Conservation (phyloP, 495 filamentous ascomycete genomes). For the Articulospora tetracladia region DNA sequence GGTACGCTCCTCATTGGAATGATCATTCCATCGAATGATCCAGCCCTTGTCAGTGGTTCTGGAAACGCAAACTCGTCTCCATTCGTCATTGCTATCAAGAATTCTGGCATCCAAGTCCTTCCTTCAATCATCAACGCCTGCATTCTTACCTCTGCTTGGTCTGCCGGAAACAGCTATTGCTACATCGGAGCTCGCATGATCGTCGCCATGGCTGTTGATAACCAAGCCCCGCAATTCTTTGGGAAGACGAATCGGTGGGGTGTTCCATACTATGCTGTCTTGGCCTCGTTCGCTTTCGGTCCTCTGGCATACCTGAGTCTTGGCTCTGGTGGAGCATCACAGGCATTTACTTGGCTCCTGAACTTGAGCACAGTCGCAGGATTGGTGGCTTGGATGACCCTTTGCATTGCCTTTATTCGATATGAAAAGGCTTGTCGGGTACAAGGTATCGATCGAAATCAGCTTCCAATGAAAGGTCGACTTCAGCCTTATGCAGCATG, state of each 20-base stretch:
- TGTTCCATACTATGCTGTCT: slow-evolving; percentile 53
- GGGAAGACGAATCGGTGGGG: slow-evolving; percentile 54
- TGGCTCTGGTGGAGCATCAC: slow-evolving; percentile 44
- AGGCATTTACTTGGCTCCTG: slow-evolving; percentile 57
- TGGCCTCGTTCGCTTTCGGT: slow-evolving; percentile 45
- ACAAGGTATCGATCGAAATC: slow-evolving; percentile 50
- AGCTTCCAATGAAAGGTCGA: slow-evolving; percentile 54
- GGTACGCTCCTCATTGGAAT: slow-evolving; percentile 52
- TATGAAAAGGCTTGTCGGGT: slow-evolving; percentile 32
- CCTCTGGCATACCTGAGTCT: slow-evolving; percentile 54
- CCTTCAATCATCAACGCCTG: slow-evolving; percentile 58
- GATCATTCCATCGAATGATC: slow-evolving; percentile 51
- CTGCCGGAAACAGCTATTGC: slow-evolving; percentile 60
- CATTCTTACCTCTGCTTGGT: slow-evolving; percentile 69
- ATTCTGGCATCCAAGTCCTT: slow-evolving; percentile 59
- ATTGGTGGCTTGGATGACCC: slow-evolving; percentile 49
- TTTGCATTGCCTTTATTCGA: slow-evolving; percentile 9
- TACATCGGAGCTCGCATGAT: slow-evolving; percentile 57
- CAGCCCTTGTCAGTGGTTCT: slow-evolving; percentile 40
- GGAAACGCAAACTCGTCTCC: slow-evolving; percentile 55
- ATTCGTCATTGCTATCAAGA: slow-evolving; percentile 62
- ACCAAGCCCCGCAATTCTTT: slow-evolving; percentile 51
- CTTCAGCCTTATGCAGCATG: slow-evolving; percentile 61
- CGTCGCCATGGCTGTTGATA: slow-evolving; percentile 57
- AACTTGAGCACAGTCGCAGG: slow-evolving; percentile 50